Evolutionary conservation across 768 basidiomycete genomes (phyloP).

Genomic region (Chalciporus piperatus): DNA sequence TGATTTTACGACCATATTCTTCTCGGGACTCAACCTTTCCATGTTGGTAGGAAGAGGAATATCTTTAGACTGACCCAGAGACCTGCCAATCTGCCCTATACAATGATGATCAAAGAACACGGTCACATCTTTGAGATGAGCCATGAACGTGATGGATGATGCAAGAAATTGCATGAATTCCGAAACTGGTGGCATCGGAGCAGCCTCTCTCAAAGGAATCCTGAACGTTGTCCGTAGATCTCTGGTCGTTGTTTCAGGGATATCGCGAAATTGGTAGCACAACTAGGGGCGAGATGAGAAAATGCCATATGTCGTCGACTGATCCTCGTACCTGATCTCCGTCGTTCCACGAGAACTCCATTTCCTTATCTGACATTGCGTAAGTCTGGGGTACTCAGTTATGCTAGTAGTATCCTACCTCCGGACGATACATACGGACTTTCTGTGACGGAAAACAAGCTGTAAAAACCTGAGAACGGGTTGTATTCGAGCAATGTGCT

Average conservation of each 20-base stretch:
- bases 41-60: constrained; percentile 53
- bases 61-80: constrained; percentile 44
- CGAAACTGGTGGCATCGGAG: constrained; percentile 70
- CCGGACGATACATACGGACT: constrained; percentile 76
- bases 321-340: constrained; percentile 62
- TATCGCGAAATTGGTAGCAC: constrained; percentile 68
- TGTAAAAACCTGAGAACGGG: constrained; percentile 55
- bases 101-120: constrained; percentile 76
- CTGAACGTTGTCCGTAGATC: constrained; percentile 79
- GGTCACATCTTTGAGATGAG: constrained; percentile 64
- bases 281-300: constrained; percentile 42
- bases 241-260: constrained; percentile 38
- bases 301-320: not conserved
- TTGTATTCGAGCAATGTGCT: too few relatives aligned
- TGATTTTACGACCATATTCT: constrained; percentile 61
- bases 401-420: constrained; percentile 39
- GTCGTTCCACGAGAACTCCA: constrained; percentile 94
- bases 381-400: constrained; percentile 11
- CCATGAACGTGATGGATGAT: constrained; percentile 91
- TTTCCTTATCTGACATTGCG: constrained; percentile 62
- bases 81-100: constrained; percentile 62
- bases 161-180: constrained; percentile 88
- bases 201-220: constrained; percentile 76
- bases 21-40: constrained; percentile 48
- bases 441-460: constrained; percentile 79